Evolutionary conservation across 495 filamentous ascomycete species (phyloP).

Genomic region (Staphylotrichum tortipilum): DNA sequence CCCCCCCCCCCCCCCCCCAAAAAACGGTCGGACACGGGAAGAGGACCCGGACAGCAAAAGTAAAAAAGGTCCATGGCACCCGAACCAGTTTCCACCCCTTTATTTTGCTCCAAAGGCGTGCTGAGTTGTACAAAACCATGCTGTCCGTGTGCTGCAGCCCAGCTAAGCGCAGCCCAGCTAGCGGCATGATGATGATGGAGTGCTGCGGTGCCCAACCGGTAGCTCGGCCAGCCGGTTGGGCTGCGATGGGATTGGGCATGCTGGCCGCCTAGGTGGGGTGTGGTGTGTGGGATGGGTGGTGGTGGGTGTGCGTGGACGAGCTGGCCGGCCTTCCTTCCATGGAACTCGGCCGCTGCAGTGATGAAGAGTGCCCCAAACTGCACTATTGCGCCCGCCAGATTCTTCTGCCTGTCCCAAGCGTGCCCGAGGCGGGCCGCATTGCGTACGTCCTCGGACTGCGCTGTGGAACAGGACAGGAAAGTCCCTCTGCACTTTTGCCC

Average conservation of each 20-base stretch:
- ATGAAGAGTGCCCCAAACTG: not conserved
- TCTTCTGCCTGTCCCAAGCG: too few species aligned
- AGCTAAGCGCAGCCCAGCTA: too few species aligned
- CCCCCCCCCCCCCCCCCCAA: too few species aligned
- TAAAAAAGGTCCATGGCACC: not conserved
- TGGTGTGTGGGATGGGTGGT: too few species aligned
- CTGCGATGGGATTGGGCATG: conserved; percentile 28
- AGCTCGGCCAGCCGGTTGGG: conserved; percentile 20
- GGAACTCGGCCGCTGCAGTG: not conserved
- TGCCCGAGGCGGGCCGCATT: too few species aligned
- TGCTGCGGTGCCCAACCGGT: conserved; percentile 43
- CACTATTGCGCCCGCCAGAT: too few species aligned
- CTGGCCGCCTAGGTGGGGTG: conserved; percentile 7
- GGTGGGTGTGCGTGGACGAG: too few species aligned
- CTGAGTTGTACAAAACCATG: conserved; percentile 41
- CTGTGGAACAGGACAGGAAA: not conserved
- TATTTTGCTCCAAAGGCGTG: conserved; percentile 19
- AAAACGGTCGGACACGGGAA: not conserved
- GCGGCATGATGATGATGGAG: too few species aligned
- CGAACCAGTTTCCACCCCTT: not conserved
- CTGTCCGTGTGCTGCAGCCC: conserved; percentile 30
- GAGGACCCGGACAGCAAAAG: not conserved
- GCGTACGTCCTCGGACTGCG: not conserved
- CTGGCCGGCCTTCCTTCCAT: not conserved
- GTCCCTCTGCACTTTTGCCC: not conserved